A percentile compares a stretch with the other conserved stretches of the same genome.
These are phyloP conservation scores for Ceratocystis colombiana DNA, from an alignment of 2,329 filamentous ascomycete species.

Conservation along the genomic window DNA sequence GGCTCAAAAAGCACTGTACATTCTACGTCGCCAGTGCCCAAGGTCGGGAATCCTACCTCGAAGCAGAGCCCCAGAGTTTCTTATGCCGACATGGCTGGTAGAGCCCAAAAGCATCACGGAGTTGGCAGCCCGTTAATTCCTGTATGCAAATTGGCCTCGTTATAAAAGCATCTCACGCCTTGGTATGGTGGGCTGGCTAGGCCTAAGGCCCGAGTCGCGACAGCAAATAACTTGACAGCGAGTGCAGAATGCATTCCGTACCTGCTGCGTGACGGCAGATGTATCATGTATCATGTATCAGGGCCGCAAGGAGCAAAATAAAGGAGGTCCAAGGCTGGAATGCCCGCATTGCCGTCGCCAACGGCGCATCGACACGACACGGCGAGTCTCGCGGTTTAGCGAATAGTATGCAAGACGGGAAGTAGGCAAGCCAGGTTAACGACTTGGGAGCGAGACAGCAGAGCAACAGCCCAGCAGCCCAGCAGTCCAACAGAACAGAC, in stretches of 20 bases:
- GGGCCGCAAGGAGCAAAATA: not conserved
- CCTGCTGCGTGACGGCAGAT: not conserved
- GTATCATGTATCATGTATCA: slow-evolving; percentile 7
- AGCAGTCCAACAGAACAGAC: not conserved
- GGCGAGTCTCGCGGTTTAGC: not conserved
- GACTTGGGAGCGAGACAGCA: no score
- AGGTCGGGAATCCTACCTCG: not conserved
- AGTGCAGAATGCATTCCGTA: not conserved
- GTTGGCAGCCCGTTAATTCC: not conserved
- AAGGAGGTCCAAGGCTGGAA: not conserved
- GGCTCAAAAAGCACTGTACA: not conserved
- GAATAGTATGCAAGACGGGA: slow-evolving; percentile 3
- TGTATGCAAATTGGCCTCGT: not conserved
- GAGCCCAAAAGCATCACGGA: not conserved
- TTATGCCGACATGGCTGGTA: no score
- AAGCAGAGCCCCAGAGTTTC: not conserved
- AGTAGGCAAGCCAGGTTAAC: no score
- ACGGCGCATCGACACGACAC: not conserved
- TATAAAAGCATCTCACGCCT: not conserved
- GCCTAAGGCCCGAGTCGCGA: not conserved
- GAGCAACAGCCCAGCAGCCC: not conserved
- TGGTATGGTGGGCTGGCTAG: not conserved
- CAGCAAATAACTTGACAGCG: not conserved
- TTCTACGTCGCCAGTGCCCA: not conserved
- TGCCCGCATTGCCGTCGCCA: not conserved